phyloP scores from a whole-genome alignment of 208 protist genomes.

The Porcisia deanei region DNA sequence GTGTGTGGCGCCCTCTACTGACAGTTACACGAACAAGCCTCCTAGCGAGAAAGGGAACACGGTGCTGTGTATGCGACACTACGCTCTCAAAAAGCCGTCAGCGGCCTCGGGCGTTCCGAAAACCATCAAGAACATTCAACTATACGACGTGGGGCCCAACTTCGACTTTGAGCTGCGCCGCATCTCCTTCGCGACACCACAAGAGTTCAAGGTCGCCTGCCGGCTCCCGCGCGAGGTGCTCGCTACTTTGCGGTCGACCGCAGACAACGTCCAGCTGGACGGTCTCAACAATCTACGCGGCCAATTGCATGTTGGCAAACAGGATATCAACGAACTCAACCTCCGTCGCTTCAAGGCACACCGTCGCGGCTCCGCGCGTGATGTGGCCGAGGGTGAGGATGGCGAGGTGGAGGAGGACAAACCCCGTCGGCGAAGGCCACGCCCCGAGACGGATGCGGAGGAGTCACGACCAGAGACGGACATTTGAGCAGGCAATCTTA shows the following conservation, averaged over 20 bases:
- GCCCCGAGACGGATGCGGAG: slow-evolving; percentile 4
- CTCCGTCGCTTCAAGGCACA: slow-evolving; percentile 88
- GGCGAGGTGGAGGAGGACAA: slow-evolving; percentile 5
- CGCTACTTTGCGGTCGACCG: slow-evolving; percentile 60
- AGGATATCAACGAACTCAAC: slow-evolving; percentile 71
- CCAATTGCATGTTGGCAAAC: slow-evolving; percentile 85
- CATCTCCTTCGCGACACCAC: slow-evolving; percentile 67
- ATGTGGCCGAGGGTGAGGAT: slow-evolving; percentile 2
- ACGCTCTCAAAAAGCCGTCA: slow-evolving; percentile 72
- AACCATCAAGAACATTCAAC: slow-evolving; percentile 56
- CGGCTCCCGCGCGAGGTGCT: slow-evolving; percentile 57
- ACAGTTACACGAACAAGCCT: slow-evolving; percentile 67
- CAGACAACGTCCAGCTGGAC: slow-evolving; percentile 73
- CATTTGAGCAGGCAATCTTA: slow-evolving; percentile 8
- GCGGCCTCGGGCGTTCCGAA: slow-evolving; percentile 41
- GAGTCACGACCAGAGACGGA: slow-evolving; percentile 27
- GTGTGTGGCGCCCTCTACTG: slow-evolving; percentile 67
- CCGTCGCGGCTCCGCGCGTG: slow-evolving; percentile 21
- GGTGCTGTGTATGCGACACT: slow-evolving; percentile 85
- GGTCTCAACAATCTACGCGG: slow-evolving; percentile 76
- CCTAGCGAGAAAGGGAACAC: slow-evolving; percentile 53
- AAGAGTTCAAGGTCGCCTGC: slow-evolving; percentile 82
- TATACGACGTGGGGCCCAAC: slow-evolving; percentile 85
- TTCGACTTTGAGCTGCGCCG: slow-evolving; percentile 84
- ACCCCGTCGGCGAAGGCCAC: slow-evolving; percentile 18